Base-by-base conservation (phyloP, 176 grass and related monocot genomes). In the Cenchrus fungigraminus region DNA sequence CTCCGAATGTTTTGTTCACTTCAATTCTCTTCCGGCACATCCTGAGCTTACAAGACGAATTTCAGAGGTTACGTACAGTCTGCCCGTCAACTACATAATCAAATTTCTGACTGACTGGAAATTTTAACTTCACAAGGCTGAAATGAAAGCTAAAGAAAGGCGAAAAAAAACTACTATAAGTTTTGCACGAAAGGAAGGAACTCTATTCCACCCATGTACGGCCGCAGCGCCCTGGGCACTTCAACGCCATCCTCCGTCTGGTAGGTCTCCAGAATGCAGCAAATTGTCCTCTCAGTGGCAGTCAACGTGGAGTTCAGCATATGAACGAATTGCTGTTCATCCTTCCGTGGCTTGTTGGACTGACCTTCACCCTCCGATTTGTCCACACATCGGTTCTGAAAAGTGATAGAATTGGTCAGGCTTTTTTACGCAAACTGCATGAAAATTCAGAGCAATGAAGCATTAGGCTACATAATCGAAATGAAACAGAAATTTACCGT, bases 271-370 rank as follows among this genome's bases (percentile, higher is more conserved):
- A 96, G 76, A 79, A 96, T 89, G 68, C 97, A 96, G 68, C 97
- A 99, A 29, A 96, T 77, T 2, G 91, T 96, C 75, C 97, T 99
- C 62, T 94, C 91, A 15, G 97, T 99, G 14, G 91, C 97, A 58
- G 93, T 99, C 73, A 99, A 82, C 4, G 93, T 98, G 17, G 90
- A 98, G 52, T 98, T 99, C 65, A 99, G 61, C 86, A 96, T 92
- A 81, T 99, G 97, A 73, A 99, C 97, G 82, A 89, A 95, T 51
- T 94, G 91, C 86, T 98, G 89, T 46, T 98, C 89, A 8, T 98
- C 93, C 83, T 94, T 94, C 96, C 95, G 83, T 63, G 59, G n/a
- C 59, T 61, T 61, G 59, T 61, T 61, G 59, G n/a, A 61, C 59
- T 61, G 59, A 61, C n/a, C 59, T 11, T 61, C 59, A 61, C 59